These are phyloP conservation scores for Wallemia mellicola DNA, from an alignment of 1,284 basidiomycete genomes.

Conservation along the genomic window DNA sequence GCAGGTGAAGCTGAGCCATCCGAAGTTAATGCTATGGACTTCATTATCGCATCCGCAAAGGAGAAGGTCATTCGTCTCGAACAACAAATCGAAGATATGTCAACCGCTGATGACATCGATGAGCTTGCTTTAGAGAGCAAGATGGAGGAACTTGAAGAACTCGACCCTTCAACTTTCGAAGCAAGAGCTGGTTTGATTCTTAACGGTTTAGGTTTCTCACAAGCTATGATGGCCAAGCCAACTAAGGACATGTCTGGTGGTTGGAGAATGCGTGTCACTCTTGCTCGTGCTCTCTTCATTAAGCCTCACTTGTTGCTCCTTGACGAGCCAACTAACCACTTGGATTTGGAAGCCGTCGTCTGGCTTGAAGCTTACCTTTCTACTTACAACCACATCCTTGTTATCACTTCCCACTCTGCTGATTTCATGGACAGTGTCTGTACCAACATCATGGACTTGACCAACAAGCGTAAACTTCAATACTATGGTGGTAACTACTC, in stretches of 20 bases:
- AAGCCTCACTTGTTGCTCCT: slow-evolving; percentile 2
- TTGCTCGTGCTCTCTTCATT: slow-evolving; percentile 3
- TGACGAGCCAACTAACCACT: slow-evolving; percentile 58
- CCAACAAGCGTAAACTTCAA: slow-evolving; percentile 31
- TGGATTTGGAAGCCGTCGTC: slow-evolving; percentile 87
- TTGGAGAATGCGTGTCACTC: slow-evolving; percentile 50
- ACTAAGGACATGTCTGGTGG: slow-evolving; percentile 85
- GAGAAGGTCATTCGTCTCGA: slow-evolving; percentile 89
- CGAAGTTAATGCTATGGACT: slow-evolving; percentile 86
- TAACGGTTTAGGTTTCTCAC: slow-evolving; percentile 90
- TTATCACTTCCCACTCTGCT: slow-evolving; percentile 82
- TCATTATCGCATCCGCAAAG: slow-evolving; percentile 71
- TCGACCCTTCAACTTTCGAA: slow-evolving; percentile 70
- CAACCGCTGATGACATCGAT: slow-evolving; percentile 61
- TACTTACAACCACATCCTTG: slow-evolving; percentile 93
- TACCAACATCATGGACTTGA: slow-evolving; percentile 94
- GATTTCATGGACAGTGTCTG: slow-evolving; percentile 96
- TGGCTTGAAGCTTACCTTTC: slow-evolving; percentile 86
- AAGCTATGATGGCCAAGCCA: slow-evolving; percentile 72
- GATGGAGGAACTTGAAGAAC: slow-evolving; percentile 86
- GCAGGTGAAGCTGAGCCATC: slow-evolving; percentile 77
- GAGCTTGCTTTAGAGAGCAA: slow-evolving; percentile 57
- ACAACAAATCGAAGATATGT: slow-evolving; percentile 77
- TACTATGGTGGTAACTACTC: slow-evolving; percentile 96
- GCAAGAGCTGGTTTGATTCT: slow-evolving; percentile 54